phyloP scores from a whole-genome alignment of 2,329 filamentous ascomycete species.

The Hyphodiscus sp. region DNA sequence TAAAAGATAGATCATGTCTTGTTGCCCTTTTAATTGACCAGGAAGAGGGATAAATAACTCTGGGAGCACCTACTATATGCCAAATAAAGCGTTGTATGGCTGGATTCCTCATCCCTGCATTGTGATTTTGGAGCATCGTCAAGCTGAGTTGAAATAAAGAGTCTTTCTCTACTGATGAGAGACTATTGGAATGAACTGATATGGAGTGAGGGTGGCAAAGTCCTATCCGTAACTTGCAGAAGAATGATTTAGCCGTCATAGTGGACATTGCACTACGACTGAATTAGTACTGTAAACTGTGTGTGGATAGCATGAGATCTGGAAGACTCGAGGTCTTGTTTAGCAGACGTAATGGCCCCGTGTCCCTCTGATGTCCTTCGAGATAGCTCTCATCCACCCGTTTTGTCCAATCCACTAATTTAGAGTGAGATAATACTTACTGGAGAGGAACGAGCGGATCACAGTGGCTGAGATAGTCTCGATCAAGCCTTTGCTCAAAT shows the following conservation, averaged over 20 bases:
- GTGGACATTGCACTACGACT: conserved; percentile 1
- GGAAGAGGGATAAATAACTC: no score
- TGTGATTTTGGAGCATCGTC: neutral
- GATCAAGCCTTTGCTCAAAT: conserved; percentile 27
- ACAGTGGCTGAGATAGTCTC: conserved; percentile 33
- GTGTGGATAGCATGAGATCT: no score
- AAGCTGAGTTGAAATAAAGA: neutral
- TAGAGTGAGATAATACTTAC: neutral
- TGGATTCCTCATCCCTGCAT: neutral
- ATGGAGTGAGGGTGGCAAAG: neutral
- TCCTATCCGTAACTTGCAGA: neutral
- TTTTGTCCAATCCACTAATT: no score
- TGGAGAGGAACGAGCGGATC: conserved; percentile 34
- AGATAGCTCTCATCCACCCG: no score
- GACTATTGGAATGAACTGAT: neutral
- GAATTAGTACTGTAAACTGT: no score
- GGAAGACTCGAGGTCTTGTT: no score
- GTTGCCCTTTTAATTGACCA: no score
- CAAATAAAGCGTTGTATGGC: neutral
- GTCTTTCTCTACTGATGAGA: neutral
- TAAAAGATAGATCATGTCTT: no score
- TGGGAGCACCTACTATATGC: neutral
- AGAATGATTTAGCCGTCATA: neutral
- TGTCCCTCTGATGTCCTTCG: no score
- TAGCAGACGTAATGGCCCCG: no score